Evolutionary conservation across 2,329 filamentous ascomycete species (phyloP).

Genomic region (Verticillium nonalfalfae): DNA sequence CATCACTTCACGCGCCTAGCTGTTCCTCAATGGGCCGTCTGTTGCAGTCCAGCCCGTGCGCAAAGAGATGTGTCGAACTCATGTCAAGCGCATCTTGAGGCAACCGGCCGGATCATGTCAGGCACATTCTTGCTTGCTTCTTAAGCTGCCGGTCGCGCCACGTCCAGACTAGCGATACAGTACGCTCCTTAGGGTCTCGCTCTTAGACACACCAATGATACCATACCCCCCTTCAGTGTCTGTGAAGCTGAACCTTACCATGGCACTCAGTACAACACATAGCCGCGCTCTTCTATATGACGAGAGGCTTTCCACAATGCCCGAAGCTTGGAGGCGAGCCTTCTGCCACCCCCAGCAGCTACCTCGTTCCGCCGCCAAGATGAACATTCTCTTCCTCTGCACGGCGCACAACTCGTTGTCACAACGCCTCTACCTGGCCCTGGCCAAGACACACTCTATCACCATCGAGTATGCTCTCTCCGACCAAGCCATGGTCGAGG

Average conservation of each 20-base stretch:
- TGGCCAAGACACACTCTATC: conserved; percentile 26
- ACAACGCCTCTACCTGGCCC: conserved; percentile 27
- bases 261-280: not conserved
- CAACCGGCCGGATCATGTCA: not conserved
- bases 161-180: not conserved
- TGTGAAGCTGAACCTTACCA: not conserved
- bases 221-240: not conserved
- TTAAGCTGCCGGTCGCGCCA: not conserved
- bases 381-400: conserved; percentile 36
- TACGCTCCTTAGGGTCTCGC: not conserved
- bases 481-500: conserved; percentile 26
- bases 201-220: not conserved
- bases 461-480: conserved; percentile 31
- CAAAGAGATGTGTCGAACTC: not conserved
- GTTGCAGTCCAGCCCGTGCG: not conserved
- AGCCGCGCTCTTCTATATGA: not conserved
- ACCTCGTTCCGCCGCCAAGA: conserved; percentile 8
- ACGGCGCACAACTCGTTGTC: conserved; percentile 37
- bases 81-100: not conserved
- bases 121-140: not conserved
- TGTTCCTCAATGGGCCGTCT: too few species aligned
- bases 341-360: not conserved
- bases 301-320: not conserved
- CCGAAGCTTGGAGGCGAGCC: not conserved
- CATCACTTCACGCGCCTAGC: not conserved